phyloP scores from a whole-genome alignment of 441 rosid genomes.

The Erysimum cheiri region DNA sequence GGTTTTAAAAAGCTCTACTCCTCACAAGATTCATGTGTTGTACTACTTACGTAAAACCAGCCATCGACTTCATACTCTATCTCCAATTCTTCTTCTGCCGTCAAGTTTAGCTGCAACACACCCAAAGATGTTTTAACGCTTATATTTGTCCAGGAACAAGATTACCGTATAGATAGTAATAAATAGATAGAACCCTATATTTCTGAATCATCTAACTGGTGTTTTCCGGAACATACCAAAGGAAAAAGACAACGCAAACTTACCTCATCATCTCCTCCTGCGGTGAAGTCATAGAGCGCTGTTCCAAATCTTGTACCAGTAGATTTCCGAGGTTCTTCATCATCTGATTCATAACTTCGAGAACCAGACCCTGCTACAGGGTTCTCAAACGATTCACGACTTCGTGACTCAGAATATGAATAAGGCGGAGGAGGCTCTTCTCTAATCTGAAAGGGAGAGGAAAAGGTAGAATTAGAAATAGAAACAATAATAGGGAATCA shows the following conservation, averaged over 20 bases:
- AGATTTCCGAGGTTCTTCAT: slow-evolving; percentile 66
- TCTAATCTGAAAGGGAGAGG: slow-evolving; percentile 59
- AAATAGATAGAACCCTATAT: neutral
- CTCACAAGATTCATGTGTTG: slow-evolving; percentile 8
- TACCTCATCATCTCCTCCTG: slow-evolving; percentile 99
- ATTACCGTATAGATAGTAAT: neutral
- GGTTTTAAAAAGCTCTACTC: neutral
- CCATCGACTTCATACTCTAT: slow-evolving; percentile 98
- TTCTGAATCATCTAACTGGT: neutral
- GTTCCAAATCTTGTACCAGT: slow-evolving; percentile 72
- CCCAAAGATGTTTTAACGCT: slow-evolving; percentile 8
- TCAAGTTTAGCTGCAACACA: slow-evolving; percentile 84
- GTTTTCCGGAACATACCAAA: neutral
- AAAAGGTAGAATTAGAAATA: slow-evolving; percentile 19
- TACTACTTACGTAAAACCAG: slow-evolving; percentile 92
- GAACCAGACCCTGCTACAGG: slow-evolving; percentile 69
- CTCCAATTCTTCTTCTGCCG: slow-evolving; percentile 92
- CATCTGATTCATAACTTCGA: slow-evolving; percentile 70
- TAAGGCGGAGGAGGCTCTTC: slow-evolving; percentile 98
- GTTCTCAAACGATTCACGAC: slow-evolving; percentile 78
- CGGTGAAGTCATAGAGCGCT: slow-evolving; percentile 96
- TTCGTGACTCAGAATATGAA: slow-evolving; percentile 63
- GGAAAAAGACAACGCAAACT: slow-evolving; percentile 18
- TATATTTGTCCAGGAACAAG: slow-evolving; percentile 12
- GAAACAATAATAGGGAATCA: slow-evolving; percentile 2